Conservation (phyloP, 1,139 yeast species). For the Yamadazyma pseudoaaseri region DNA sequence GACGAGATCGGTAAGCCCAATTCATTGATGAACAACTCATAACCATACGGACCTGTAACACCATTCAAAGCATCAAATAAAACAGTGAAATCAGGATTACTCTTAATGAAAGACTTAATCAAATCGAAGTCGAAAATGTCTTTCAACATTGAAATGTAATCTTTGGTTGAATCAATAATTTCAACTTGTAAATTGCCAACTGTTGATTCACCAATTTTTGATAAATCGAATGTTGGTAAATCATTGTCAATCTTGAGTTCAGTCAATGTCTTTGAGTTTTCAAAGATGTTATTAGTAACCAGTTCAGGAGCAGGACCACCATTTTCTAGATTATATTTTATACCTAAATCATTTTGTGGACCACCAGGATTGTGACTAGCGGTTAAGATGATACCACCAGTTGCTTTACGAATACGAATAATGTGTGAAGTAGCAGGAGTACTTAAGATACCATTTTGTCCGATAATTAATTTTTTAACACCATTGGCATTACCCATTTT, state of each 20-base stretch:
- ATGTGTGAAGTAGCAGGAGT: conserved; percentile 97
- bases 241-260: conserved; percentile 54
- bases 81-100: conserved; percentile 57
- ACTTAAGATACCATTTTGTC: conserved; percentile 83
- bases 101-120: conserved; percentile 68
- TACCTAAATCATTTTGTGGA: conserved; percentile 88
- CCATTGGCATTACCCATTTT: conserved; percentile 90
- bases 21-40: conserved; percentile 78
- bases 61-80: conserved; percentile 92
- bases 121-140: conserved; percentile 84
- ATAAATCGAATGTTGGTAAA: conserved; percentile 61
- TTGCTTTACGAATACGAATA: conserved; percentile 72
- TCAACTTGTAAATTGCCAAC: conserved; percentile 66
- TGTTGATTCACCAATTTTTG: conserved; percentile 52
- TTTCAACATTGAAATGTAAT: conserved; percentile 76
- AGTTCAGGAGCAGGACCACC: conserved; percentile 99
- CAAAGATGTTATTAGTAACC: conserved; percentile 85
- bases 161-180: conserved; percentile 77
- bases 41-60: conserved; percentile 96
- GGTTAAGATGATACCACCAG: conserved; percentile 95
- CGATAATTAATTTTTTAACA: conserved; percentile 78
- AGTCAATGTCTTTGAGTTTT: conserved; percentile 57
- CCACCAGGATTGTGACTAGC: conserved; percentile 99
- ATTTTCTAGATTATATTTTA: conserved; percentile 89
- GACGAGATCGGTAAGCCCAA: conserved; percentile 70